These are phyloP conservation scores for Nakazawaea sp. DNA, from an alignment of 805 yeast species.

Conservation along the genomic window DNA sequence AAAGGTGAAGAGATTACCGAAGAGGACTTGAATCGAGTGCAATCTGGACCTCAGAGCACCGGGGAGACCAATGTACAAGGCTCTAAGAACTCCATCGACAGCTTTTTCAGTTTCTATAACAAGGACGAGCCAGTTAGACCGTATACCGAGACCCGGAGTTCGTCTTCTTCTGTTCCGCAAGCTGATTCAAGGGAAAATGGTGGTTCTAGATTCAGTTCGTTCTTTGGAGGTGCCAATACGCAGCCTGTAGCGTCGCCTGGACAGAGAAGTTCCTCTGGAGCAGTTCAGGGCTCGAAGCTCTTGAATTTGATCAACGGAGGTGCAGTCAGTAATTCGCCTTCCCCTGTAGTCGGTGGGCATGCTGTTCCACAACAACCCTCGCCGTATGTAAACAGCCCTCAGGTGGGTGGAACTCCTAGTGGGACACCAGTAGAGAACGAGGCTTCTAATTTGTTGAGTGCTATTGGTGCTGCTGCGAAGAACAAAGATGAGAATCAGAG, in stretches of 20 bases:
- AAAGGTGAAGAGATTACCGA: slow-evolving; percentile 33
- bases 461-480: slow-evolving; percentile 4
- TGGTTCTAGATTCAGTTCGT: slow-evolving; percentile 15
- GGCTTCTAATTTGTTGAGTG: slow-evolving; percentile 3
- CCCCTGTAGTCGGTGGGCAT: background rate
- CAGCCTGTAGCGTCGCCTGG: slow-evolving; percentile 7
- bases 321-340: background rate
- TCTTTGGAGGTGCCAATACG: slow-evolving; percentile 11
- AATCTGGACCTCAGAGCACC: background rate
- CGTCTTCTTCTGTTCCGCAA: background rate
- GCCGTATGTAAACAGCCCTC: slow-evolving; percentile 2
- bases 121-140: slow-evolving; percentile 6
- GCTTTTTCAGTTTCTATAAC: slow-evolving; percentile 32
- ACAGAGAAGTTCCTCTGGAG: background rate
- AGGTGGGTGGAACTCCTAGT: slow-evolving; percentile 17
- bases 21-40: slow-evolving; percentile 17
- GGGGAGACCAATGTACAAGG: background rate
- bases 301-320: slow-evolving; percentile 13
- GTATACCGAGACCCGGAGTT: background rate
- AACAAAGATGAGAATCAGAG: slow-evolving; percentile 1
- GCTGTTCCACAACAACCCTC: background rate
- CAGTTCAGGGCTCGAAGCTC: slow-evolving; percentile 14
- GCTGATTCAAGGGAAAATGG: slow-evolving; percentile 2
- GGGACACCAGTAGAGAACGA: slow-evolving; percentile 7
- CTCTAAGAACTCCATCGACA: slow-evolving; percentile 33